A percentile compares a stretch with the other conserved stretches of the same genome.
phyloP scores from a whole-genome alignment of 371 early-diverging fungal genomes.

The Polyrhizophydium stewartii region DNA sequence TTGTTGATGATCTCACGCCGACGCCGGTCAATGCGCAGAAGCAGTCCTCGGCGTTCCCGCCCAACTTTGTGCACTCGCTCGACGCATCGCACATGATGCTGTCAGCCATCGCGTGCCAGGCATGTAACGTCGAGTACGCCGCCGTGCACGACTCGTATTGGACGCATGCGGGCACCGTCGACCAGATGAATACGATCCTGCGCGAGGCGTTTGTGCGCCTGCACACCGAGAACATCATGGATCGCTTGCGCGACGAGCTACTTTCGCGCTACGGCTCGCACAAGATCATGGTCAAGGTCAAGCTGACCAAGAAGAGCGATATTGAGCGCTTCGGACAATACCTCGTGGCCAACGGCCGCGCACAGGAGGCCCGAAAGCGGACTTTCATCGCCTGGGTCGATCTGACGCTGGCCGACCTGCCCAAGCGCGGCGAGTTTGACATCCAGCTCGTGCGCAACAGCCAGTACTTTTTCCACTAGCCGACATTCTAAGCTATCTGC shows the following conservation, averaged over 20 bases:
- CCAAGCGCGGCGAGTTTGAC: conserved; percentile 80
- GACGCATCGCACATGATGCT: conserved; percentile 98
- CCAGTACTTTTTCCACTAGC: conserved; percentile 79
- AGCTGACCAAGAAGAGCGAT: conserved; percentile 22
- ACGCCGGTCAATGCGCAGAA: conserved; percentile 86
- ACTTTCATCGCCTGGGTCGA: conserved; percentile 53
- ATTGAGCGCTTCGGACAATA: conserved; percentile 24
- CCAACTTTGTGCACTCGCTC: conserved; percentile 96
- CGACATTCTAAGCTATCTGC: no score
- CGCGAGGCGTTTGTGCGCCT: conserved; percentile 88
- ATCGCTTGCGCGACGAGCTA: conserved; percentile 78
- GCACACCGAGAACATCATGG: conserved; percentile 83
- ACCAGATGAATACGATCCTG: conserved; percentile 77
- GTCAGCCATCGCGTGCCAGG: conserved; percentile 84
- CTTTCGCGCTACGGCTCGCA: conserved; percentile 73
- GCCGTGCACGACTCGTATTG: conserved; percentile 98
- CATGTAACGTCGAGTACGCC: conserved; percentile 78
- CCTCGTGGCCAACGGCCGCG: conserved; percentile 18
- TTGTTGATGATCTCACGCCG: conserved; percentile 64
- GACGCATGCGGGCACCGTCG: conserved; percentile 94
- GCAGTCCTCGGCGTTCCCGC: conserved; percentile 96
- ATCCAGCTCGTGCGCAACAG: conserved; percentile 73
- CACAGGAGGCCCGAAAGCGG: conserved; percentile 13
- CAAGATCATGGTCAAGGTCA: conserved; percentile 56
- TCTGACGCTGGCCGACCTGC: conserved; percentile 70